phyloP scores from a whole-genome alignment of 768 basidiomycete genomes.

The Boletus insuetus region DNA sequence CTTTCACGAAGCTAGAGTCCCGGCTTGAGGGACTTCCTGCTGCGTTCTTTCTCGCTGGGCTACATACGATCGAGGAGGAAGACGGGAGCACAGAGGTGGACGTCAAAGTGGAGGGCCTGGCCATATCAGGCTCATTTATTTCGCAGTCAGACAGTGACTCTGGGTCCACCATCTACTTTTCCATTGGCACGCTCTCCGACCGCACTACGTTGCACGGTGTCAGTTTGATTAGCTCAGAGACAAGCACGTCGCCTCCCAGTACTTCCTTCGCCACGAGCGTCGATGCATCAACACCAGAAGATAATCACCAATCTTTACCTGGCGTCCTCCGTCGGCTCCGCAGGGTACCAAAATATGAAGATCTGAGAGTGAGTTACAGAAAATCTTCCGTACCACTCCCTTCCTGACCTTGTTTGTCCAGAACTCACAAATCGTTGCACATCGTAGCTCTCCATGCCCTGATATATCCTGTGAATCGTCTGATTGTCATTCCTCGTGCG shows the following conservation, averaged over 20 bases:
- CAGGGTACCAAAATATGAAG: slow-evolving; percentile 15
- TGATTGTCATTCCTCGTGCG: background rate
- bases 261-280: slow-evolving; percentile 24
- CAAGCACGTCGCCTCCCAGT: background rate
- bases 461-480: background rate
- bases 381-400: background rate
- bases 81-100: background rate
- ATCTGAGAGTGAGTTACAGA: slow-evolving; percentile 14
- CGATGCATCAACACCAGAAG: background rate
- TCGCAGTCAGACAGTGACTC: slow-evolving; percentile 1
- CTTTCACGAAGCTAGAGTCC: background rate
- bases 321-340: slow-evolving; percentile 10
- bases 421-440: background rate
- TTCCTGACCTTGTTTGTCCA: background rate
- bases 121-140: background rate
- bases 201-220: background rate
- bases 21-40: background rate
- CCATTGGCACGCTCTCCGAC: slow-evolving; percentile 5
- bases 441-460: background rate
- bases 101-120: background rate
- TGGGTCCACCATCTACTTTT: slow-evolving; percentile 2
- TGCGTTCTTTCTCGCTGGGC: background rate
- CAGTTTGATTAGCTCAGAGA: background rate
- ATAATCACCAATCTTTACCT: background rate
- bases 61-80: slow-evolving; percentile 8